Conservation (phyloP, 2,329 filamentous ascomycete genomes). For the Fusarium sp. region DNA sequence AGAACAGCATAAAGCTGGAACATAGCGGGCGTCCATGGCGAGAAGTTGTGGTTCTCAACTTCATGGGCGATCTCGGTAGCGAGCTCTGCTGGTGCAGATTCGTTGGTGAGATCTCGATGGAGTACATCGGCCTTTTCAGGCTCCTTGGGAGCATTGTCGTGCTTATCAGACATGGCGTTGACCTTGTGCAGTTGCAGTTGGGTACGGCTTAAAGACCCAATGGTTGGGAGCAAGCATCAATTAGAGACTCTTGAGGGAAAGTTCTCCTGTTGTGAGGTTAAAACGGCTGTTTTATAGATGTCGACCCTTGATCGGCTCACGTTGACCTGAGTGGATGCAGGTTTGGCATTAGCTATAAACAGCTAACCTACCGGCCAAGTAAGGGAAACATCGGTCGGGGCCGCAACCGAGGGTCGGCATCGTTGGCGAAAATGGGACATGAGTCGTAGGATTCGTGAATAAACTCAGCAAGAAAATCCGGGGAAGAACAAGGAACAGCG, state of each 20-base stretch:
- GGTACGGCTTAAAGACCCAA: neutral
- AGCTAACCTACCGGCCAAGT: neutral
- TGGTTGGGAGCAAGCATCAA: neutral
- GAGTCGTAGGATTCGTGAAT: conserved; percentile 1
- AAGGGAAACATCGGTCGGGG: neutral
- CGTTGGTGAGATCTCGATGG: neutral
- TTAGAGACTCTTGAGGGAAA: neutral
- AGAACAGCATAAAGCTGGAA: conserved; percentile 62
- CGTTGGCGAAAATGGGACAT: neutral
- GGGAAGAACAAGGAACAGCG: conserved; percentile 17
- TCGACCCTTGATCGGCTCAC: neutral
- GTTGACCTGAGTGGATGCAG: neutral
- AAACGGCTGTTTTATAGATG: conserved; percentile 1
- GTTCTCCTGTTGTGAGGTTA: neutral
- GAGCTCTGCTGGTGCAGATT: conserved; percentile 22
- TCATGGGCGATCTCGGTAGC: conserved; percentile 56
- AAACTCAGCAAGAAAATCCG: conserved; percentile 17
- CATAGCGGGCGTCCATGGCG: conserved; percentile 63
- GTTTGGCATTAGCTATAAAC: conserved; percentile 1
- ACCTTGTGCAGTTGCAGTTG: neutral
- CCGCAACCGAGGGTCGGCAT: neutral
- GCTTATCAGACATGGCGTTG: conserved; percentile 8
- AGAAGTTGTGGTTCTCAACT: conserved; percentile 51
- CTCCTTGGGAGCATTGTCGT: neutral
- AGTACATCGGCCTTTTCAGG: conserved; percentile 12